Percentiles rank a stretch among this genome's conserved stretches.
Evolutionary conservation across 306 rosid species (phyloP).

Genomic region (Betula pendula): DNA sequence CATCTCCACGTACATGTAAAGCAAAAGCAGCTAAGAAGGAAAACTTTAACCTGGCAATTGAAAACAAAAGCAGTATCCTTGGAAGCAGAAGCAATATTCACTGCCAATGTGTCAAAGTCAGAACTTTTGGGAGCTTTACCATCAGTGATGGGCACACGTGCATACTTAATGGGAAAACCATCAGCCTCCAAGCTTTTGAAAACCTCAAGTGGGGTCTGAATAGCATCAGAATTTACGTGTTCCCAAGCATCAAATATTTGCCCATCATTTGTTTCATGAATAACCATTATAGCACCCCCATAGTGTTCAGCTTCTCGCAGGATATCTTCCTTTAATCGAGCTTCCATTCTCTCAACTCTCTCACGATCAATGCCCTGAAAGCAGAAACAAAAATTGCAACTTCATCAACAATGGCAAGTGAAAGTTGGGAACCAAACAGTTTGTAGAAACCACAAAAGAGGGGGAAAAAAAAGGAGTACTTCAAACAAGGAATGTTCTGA

Average conservation of each 20-base stretch:
- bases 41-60: slow-evolving; percentile 76
- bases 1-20: slow-evolving; percentile 12
- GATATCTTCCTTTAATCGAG: slow-evolving; percentile 82
- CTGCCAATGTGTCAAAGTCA: slow-evolving; percentile 70
- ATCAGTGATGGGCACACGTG: slow-evolving; percentile 91
- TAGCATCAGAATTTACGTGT: slow-evolving; percentile 54
- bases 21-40: slow-evolving; percentile 28
- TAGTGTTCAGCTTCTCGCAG: slow-evolving; percentile 78
- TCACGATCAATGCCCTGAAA: slow-evolving; percentile 85
- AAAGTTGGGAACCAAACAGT: slow-evolving; percentile 20
- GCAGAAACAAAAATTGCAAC: slow-evolving; percentile 19
- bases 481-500: slow-evolving; percentile 9
- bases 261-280: slow-evolving; percentile 81
- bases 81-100: slow-evolving; percentile 74
- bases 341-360: slow-evolving; percentile 93
- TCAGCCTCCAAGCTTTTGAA: slow-evolving; percentile 69
- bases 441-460: slow-evolving; percentile 8
- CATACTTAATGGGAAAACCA: slow-evolving; percentile 84
- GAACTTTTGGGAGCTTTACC: slow-evolving; percentile 96
- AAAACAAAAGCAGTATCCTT: slow-evolving; percentile 81
- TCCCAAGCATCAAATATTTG: slow-evolving; percentile 93
- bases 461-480: background rate
- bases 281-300: slow-evolving; percentile 83
- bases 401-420: slow-evolving; percentile 28
- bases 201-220: slow-evolving; percentile 92